phyloP scores from a whole-genome alignment of 2,329 filamentous ascomycete species.

The Didymella arachidicola region DNA sequence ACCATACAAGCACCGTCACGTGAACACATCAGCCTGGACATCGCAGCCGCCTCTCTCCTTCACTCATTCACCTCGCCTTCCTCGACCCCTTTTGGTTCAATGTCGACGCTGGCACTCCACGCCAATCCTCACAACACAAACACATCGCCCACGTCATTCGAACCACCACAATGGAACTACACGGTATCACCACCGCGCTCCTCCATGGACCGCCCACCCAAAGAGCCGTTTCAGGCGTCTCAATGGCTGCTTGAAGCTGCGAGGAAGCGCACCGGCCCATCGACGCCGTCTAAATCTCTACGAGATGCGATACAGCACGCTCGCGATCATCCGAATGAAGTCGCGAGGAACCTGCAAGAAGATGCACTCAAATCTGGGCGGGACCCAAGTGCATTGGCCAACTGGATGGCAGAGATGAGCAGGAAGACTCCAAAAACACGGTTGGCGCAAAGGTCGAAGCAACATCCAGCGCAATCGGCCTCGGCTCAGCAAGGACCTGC shows the following conservation, averaged over 20 bases:
- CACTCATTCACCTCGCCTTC: neutral
- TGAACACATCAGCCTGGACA: neutral
- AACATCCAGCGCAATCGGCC: neutral
- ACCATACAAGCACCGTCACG: neutral
- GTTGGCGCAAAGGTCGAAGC: conserved; percentile 1
- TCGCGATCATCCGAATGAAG: neutral
- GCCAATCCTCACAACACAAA: neutral
- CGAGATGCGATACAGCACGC: neutral
- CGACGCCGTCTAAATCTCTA: neutral
- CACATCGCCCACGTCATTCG: neutral
- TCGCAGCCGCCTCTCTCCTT: neutral
- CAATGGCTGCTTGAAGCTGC: conserved; percentile 9
- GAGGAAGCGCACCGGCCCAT: conserved; percentile 8
- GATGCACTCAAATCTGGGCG: neutral
- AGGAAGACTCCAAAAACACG: neutral
- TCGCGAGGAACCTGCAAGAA: neutral
- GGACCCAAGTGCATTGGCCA: neutral
- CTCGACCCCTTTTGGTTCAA: neutral
- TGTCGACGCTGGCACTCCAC: neutral
- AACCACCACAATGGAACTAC: neutral
- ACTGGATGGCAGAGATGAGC: neutral
- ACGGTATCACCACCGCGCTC: neutral
- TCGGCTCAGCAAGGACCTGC: neutral
- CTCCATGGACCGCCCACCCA: neutral
- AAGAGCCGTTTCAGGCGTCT: neutral